Evolutionary conservation across 371 early-diverging fungal genomes (phyloP).

Genomic region (Coemansia sp.): DNA sequence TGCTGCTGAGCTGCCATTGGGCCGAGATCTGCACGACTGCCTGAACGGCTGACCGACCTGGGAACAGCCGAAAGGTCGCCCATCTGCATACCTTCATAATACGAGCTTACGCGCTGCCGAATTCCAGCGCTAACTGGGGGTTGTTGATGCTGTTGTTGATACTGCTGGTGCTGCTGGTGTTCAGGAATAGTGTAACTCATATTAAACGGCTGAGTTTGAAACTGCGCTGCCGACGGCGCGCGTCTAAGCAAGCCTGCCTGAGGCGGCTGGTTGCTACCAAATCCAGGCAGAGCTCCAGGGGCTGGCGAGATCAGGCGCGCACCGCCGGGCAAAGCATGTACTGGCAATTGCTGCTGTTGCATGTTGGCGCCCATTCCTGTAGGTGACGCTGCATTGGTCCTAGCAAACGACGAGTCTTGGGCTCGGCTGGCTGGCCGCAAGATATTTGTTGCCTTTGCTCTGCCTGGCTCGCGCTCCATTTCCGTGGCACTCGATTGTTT

Average conservation of each 20-base stretch:
- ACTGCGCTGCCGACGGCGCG: slow-evolving; percentile 39
- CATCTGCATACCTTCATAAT: slow-evolving; percentile 30
- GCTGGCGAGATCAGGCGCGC: slow-evolving; percentile 34
- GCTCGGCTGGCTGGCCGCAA: slow-evolving; percentile 48
- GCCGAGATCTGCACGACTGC: slow-evolving; percentile 33
- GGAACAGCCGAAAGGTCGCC: slow-evolving; percentile 30
- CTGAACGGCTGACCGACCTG: slow-evolving; percentile 39
- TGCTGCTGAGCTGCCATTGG: slow-evolving; percentile 12
- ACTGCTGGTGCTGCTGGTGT: slow-evolving; percentile 7
- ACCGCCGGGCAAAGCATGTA: slow-evolving; percentile 20
- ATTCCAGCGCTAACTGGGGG: slow-evolving; percentile 14
- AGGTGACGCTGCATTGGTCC: slow-evolving; percentile 10
- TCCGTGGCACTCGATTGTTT: neutral
- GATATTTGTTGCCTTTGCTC: slow-evolving; percentile 48
- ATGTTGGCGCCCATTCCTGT: slow-evolving; percentile 2
- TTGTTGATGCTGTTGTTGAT: slow-evolving; percentile 4
- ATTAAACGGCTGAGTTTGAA: slow-evolving; percentile 4
- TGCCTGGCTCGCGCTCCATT: slow-evolving; percentile 49
- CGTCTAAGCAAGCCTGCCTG: slow-evolving; percentile 26
- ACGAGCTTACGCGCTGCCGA: slow-evolving; percentile 35
- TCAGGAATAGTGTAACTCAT: slow-evolving; percentile 7
- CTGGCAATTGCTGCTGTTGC: slow-evolving; percentile 25
- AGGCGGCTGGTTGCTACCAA: slow-evolving; percentile 11
- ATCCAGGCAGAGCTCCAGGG: slow-evolving; percentile 13
- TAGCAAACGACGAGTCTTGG: slow-evolving; percentile 21